Percentiles rank a stretch among this genome's conserved stretches.
Conservation (phyloP, 768 basidiomycete genomes). For the Mycena galericulata region DNA sequence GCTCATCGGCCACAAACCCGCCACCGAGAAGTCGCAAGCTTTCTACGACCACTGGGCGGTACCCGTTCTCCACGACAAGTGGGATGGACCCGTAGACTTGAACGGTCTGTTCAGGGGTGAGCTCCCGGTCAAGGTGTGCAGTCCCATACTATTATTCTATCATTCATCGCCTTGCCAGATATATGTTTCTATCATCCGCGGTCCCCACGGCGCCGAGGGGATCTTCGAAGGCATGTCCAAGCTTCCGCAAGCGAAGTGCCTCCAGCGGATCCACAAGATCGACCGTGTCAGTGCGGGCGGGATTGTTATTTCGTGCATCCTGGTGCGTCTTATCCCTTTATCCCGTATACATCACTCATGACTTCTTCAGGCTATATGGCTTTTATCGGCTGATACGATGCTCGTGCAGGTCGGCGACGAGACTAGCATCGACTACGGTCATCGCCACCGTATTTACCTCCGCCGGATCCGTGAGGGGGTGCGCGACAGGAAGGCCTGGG, state of each 20-base stretch:
- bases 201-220: not conserved
- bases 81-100: too few relatives aligned
- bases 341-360: not conserved
- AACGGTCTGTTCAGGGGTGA: too few relatives aligned
- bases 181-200: not conserved
- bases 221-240: not conserved
- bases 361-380: not conserved
- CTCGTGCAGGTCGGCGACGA: slow-evolving; percentile 1
- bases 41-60: too few relatives aligned
- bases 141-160: too few relatives aligned
- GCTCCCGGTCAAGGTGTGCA: too few relatives aligned
- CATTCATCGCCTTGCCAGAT: not conserved
- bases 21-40: too few relatives aligned
- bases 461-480: slow-evolving; percentile 4
- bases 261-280: not conserved
- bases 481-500: slow-evolving; percentile 1
- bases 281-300: not conserved
- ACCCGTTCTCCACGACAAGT: not conserved
- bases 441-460: not conserved
- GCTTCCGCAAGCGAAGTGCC: slow-evolving; percentile 4
- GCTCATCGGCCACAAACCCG: not conserved
- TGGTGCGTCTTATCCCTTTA: too few relatives aligned
- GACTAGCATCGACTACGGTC: slow-evolving; percentile 2
- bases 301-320: not conserved
- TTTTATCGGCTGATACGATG: not conserved